These are phyloP conservation scores for Emericellopsis atlantica DNA, from an alignment of 2,329 filamentous ascomycete species.

Conservation along the genomic window DNA sequence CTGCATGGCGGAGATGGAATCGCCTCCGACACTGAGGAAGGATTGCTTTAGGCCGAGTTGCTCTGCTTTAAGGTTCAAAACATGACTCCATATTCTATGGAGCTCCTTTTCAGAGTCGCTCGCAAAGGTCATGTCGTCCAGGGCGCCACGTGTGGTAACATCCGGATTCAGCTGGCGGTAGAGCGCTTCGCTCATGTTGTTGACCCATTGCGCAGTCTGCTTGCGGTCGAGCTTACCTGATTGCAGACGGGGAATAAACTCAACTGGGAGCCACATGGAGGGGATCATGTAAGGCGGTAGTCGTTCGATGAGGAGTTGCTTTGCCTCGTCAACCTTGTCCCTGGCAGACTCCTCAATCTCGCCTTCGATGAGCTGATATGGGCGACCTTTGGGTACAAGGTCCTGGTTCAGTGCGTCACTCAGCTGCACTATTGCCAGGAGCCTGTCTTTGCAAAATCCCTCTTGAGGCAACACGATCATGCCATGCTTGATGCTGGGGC, in stretches of 20 bases:
- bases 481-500: constrained; percentile 1
- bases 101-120: constrained; percentile 5
- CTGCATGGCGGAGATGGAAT: constrained; percentile 28
- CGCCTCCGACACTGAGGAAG: constrained; percentile 26
- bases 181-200: constrained; percentile 20
- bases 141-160: background rate
- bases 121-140: constrained; percentile 1
- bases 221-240: constrained; percentile 20
- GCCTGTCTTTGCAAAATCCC: constrained; percentile 4
- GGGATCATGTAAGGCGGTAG: constrained; percentile 22
- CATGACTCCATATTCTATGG: constrained; percentile 22
- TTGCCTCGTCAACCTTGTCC: constrained; percentile 4
- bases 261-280: constrained; percentile 13
- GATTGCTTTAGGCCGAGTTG: constrained; percentile 16
- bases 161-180: constrained; percentile 25
- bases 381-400: constrained; percentile 1
- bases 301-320: constrained; percentile 6
- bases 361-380: constrained; percentile 4
- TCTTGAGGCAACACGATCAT: constrained; percentile 6
- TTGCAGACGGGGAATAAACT: constrained; percentile 11
- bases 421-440: constrained; percentile 1
- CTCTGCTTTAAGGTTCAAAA: constrained; percentile 20
- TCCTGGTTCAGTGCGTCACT: constrained; percentile 1
- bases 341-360: constrained; percentile 1
- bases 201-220: constrained; percentile 28